Percentiles rank a stretch among this genome's conserved stretches.
phyloP scores from a whole-genome alignment of 169 alveolate genomes.

The Eimeria maxima region DNA sequence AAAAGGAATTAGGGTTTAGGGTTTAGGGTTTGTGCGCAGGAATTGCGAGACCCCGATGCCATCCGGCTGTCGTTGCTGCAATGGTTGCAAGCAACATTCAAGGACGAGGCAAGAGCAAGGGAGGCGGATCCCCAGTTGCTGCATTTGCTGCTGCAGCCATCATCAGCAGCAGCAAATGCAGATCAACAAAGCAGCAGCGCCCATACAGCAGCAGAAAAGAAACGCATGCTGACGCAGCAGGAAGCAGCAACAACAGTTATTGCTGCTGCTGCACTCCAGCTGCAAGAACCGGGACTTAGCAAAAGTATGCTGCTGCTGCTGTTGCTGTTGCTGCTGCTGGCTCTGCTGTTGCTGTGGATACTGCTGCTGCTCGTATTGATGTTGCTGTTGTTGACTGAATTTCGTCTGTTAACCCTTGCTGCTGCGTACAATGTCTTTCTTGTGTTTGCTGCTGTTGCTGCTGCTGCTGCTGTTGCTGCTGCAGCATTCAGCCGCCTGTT shows the following conservation, averaged over 20 bases:
- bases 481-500: constrained; percentile 36
- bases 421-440: neutral
- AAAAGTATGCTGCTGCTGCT: constrained; percentile 36
- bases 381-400: neutral
- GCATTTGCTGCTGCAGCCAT: constrained; percentile 45
- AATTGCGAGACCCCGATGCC: constrained; percentile 33
- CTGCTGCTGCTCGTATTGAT: no score
- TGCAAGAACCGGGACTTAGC: constrained; percentile 20
- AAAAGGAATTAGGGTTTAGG: constrained; percentile 51
- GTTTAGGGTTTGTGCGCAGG: neutral
- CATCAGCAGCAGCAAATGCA: constrained; percentile 3
- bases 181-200: constrained; percentile 45
- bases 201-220: neutral
- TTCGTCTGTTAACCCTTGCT: neutral
- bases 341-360: neutral
- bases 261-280: constrained; percentile 68
- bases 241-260: constrained; percentile 24
- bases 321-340: constrained; percentile 18
- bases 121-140: constrained; percentile 66
- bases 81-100: constrained; percentile 74
- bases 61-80: constrained; percentile 73
- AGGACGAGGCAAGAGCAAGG: constrained; percentile 3
- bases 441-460: neutral
- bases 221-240: neutral
- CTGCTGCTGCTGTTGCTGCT: constrained; percentile 50